Base-by-base conservation (phyloP, 2,329 filamentous ascomycete species). In the Zarea fungicola region DNA sequence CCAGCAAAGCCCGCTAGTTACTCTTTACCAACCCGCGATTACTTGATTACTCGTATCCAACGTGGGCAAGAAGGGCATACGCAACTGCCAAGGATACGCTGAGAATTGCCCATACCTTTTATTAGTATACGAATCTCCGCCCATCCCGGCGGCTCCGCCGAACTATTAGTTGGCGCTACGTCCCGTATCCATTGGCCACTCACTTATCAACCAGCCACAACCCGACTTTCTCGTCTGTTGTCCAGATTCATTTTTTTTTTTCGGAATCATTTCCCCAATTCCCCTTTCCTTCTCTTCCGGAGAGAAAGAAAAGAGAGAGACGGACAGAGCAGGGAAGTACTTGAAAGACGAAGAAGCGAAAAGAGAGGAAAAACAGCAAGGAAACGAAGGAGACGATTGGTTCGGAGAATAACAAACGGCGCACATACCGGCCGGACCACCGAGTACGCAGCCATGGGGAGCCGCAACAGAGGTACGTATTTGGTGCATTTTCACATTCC, bases 401-500 rank as follows among this genome's bases (percentile, higher is more conserved):
- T 16, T 31, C 26, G 19, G 18, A 23, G 9, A 43, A 43, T 11
- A 43, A 23, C 41, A 32, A 13, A 14, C n/a, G 19, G 41, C 34
- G 37, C 19, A 41, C 45, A 48, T 41, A 48, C 45, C 34, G 18
- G 39, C 14, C 10, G 19, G 7, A 9, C 18, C 6, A 21, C 6
- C 6, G 8, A 39, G 16, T 10, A 49, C 45, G 34, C 26, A 49
- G 32, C 40, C 45, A 52, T 52, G 50, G 50, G n/a, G n/a, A n/a
- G 44, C 29, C 50, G 50, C 39, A 52, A 48, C 23, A 48, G 50
- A 52, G 50, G 50, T 52, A 45, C 44, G 50, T 52, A 42, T 23
- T 25, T 49, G 11, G 14, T 25, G 22, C 40, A 39, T 26, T 11
- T 37, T 28, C 18, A 28, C 50, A 52, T 52, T 52, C 50, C 50